These are phyloP conservation scores for Gaertneriomyces sp. DNA, from an alignment of 192 early-diverging fungal genomes.

Conservation along the genomic window DNA sequence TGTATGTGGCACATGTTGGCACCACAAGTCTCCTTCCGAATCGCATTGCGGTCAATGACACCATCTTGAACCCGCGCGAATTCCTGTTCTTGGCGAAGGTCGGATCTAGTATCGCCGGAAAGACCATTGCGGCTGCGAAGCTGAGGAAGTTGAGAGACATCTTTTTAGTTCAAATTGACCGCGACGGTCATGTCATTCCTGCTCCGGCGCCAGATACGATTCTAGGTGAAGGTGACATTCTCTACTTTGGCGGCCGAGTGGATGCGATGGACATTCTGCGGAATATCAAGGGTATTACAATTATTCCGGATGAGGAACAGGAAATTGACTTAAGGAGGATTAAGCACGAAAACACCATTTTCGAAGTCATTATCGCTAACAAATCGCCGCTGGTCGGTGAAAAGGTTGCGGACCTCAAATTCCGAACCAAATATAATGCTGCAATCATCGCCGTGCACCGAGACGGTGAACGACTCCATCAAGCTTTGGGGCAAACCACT, in stretches of 20 bases:
- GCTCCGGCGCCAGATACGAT: conserved; percentile 3
- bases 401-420: background rate
- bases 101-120: conserved; percentile 3
- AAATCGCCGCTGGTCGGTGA: conserved; percentile 4
- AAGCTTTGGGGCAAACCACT: background rate
- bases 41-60: background rate
- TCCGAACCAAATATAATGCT: conserved; percentile 9
- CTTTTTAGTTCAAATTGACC: conserved; percentile 4
- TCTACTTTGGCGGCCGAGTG: conserved; percentile 13
- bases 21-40: conserved; percentile 5
- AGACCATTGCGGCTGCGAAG: conserved; percentile 4
- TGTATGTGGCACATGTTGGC: conserved; percentile 9
- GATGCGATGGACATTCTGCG: background rate
- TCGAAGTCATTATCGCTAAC: conserved; percentile 4
- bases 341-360: conserved; percentile 6
- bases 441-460: conserved; percentile 23
- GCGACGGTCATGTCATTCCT: background rate
- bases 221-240: conserved; percentile 7
- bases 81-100: conserved; percentile 5
- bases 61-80: conserved; percentile 17
- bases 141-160: background rate
- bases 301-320: conserved; percentile 1
- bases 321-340: conserved; percentile 5
- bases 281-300: conserved; percentile 7
- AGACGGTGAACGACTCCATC: conserved; percentile 11